phyloP scores from a whole-genome alignment of 192 early-diverging fungal species.

The Dissophora ornata region DNA sequence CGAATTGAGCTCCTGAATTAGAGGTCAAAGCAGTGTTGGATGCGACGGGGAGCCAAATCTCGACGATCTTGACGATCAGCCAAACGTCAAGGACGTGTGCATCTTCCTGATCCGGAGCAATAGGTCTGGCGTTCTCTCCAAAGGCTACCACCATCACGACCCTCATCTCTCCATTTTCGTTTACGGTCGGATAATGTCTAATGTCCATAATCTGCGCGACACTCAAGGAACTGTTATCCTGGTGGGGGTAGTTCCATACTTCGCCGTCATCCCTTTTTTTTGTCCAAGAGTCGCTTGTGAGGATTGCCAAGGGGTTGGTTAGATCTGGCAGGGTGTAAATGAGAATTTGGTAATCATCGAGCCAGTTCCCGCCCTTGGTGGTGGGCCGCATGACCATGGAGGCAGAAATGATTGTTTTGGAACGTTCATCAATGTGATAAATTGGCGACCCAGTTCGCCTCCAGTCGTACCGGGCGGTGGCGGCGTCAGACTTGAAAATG shows the following conservation, averaged over 20 bases:
- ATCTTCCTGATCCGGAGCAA: constrained; percentile 3
- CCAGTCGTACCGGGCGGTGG: constrained; percentile 1
- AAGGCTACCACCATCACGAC: constrained; percentile 37
- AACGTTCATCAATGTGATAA: constrained; percentile 14
- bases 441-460: constrained; percentile 13
- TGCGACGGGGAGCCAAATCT: constrained; percentile 20
- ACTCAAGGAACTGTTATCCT: background rate
- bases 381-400: constrained; percentile 24
- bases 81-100: constrained; percentile 24
- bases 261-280: background rate
- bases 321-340: constrained; percentile 33
- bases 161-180: constrained; percentile 12
- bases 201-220: constrained; percentile 32
- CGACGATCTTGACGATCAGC: constrained; percentile 21
- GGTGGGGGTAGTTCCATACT: background rate
- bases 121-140: constrained; percentile 18
- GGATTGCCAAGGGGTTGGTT: constrained; percentile 24
- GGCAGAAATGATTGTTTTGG: constrained; percentile 23
- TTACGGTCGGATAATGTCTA: constrained; percentile 23
- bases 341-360: constrained; percentile 9
- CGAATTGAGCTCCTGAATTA: background rate
- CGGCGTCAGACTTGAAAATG: background rate
- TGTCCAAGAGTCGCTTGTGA: constrained; percentile 20
- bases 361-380: background rate
- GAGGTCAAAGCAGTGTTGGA: background rate